Evolutionary conservation across 2,329 filamentous ascomycete genomes (phyloP).

Genomic region (Colletotrichum godetiae): DNA sequence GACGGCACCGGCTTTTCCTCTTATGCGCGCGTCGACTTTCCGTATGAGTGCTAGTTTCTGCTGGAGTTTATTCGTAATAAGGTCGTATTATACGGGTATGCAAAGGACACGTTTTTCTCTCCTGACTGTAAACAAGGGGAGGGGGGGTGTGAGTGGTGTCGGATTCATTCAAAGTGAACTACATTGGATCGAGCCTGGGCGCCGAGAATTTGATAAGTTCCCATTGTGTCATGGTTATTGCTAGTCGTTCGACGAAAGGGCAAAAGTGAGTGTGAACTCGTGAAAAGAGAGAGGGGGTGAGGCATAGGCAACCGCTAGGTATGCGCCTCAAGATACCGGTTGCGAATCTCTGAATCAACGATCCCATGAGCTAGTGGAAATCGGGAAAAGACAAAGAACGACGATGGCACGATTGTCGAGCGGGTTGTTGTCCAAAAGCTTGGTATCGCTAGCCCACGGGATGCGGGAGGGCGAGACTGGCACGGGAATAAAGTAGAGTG

Average conservation of each 20-base stretch:
- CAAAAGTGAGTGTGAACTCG: neutral
- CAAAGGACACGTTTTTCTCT: conserved; percentile 1
- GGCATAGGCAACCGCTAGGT: neutral
- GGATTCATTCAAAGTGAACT: neutral
- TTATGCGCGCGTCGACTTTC: neutral
- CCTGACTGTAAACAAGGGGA: neutral
- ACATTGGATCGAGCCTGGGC: neutral
- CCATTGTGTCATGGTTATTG: neutral
- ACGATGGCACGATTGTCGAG: neutral
- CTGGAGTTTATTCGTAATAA: neutral
- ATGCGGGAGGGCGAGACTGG: neutral
- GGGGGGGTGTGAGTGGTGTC: neutral
- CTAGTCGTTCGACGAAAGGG: neutral
- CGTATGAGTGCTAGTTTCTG: neutral
- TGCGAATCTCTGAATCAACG: neutral
- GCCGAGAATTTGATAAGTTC: neutral
- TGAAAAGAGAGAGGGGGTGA: neutral
- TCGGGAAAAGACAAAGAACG: neutral
- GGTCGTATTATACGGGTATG: conserved; percentile 2
- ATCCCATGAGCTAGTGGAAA: neutral
- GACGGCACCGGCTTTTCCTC: neutral
- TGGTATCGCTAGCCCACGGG: neutral
- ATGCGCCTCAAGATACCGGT: neutral
- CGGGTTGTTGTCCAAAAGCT: neutral
- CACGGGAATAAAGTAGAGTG: neutral